Evolutionary conservation across 2,329 filamentous ascomycete genomes (phyloP).

Genomic region (Diatrype stigma): DNA sequence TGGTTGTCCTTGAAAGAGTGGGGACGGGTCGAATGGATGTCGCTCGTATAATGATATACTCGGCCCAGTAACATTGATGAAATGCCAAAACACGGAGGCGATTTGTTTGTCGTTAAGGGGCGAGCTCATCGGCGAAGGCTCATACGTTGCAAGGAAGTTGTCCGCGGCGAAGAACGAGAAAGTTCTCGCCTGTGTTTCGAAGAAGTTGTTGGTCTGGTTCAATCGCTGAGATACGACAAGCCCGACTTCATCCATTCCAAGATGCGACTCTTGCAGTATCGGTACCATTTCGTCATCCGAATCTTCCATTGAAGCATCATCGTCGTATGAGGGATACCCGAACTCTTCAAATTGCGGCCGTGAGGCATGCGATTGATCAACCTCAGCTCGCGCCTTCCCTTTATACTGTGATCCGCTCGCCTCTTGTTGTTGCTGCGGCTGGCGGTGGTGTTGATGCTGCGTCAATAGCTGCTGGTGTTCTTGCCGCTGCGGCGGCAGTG

Average conservation of each 20-base stretch:
- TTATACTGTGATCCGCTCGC: slow-evolving; percentile 10
- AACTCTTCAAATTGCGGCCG: slow-evolving; percentile 20
- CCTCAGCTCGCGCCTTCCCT: slow-evolving; percentile 15
- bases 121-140: slow-evolving; percentile 59
- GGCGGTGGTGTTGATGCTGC: not conserved
- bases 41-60: slow-evolving; percentile 85
- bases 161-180: slow-evolving; percentile 46
- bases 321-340: slow-evolving; percentile 50
- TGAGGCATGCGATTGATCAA: slow-evolving; percentile 3
- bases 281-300: slow-evolving; percentile 55
- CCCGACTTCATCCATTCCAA: slow-evolving; percentile 36
- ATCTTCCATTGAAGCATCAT: slow-evolving; percentile 59
- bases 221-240: slow-evolving; percentile 34
- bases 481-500: not conserved
- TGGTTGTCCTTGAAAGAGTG: slow-evolving; percentile 57
- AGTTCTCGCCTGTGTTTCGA: slow-evolving; percentile 43
- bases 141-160: slow-evolving; percentile 59
- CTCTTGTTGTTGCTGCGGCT: slow-evolving; percentile 5
- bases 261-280: slow-evolving; percentile 32
- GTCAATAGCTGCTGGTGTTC: slow-evolving; percentile 3
- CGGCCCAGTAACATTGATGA: slow-evolving; percentile 82
- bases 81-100: slow-evolving; percentile 83
- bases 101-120: slow-evolving; percentile 79
- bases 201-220: slow-evolving; percentile 33
- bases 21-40: slow-evolving; percentile 67